Evolutionary conservation across 192 early-diverging fungal species (phyloP).

Genomic region (Thamnidium elegans): DNA sequence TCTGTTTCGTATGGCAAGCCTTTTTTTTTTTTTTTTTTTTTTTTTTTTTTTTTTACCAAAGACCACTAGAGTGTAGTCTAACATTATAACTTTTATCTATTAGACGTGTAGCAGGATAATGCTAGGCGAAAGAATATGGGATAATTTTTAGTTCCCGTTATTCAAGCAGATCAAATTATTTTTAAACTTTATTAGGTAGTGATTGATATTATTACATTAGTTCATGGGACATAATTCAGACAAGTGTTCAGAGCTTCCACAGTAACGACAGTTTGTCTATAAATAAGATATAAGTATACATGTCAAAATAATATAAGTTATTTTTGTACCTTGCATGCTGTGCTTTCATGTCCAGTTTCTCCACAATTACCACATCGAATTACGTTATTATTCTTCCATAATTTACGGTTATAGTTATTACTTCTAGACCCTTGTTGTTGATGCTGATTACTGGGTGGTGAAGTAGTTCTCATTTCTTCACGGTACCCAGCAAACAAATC

Average conservation of each 20-base stretch:
- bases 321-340: conserved; percentile 35
- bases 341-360: conserved; percentile 44
- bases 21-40: too few relatives aligned
- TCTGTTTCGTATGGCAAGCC: too few relatives aligned
- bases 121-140: background rate
- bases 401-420: background rate
- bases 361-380: conserved; percentile 53
- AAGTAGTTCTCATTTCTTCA: conserved; percentile 17
- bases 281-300: background rate
- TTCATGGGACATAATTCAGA: conserved; percentile 21
- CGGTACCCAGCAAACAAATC: conserved; percentile 30
- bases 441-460: background rate
- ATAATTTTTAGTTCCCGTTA: too few relatives aligned
- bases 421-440: conserved; percentile 9
- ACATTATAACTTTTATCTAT: too few relatives aligned
- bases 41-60: too few relatives aligned
- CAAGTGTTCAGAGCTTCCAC: conserved; percentile 22
- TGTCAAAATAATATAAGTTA: background rate
- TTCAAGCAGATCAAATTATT: too few relatives aligned
- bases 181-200: too few relatives aligned
- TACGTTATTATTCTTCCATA: background rate
- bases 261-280: conserved; percentile 25
- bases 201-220: background rate
- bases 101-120: too few relatives aligned
- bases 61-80: too few relatives aligned